phyloP scores from a whole-genome alignment of 352 stramenopile species.

The Globisporangium perplexum region DNA sequence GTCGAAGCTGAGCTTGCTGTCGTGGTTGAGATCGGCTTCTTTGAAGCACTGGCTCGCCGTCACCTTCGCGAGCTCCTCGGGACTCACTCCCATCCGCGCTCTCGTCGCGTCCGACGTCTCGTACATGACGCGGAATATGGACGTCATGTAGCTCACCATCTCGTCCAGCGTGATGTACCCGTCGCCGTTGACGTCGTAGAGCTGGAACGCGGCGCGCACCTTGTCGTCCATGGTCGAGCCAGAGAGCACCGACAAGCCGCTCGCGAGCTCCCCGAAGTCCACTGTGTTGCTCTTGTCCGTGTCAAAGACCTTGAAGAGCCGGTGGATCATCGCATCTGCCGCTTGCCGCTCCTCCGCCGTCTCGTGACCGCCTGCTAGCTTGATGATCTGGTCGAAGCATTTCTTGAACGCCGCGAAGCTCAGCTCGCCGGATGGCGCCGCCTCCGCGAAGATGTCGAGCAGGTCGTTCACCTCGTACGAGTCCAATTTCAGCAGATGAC shows the following conservation, averaged over 20 bases:
- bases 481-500: slow-evolving; percentile 76
- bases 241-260: slow-evolving; percentile 77
- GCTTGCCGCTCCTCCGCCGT: slow-evolving; percentile 65
- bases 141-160: slow-evolving; percentile 87
- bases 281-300: slow-evolving; percentile 81
- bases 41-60: slow-evolving; percentile 85
- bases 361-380: slow-evolving; percentile 65
- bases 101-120: slow-evolving; percentile 77
- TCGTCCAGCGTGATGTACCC: slow-evolving; percentile 83
- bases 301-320: slow-evolving; percentile 84
- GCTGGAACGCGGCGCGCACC: slow-evolving; percentile 75
- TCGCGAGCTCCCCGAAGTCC: slow-evolving; percentile 83
- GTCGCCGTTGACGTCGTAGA: slow-evolving; percentile 85
- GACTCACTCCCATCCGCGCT: slow-evolving; percentile 63
- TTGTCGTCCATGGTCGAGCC: slow-evolving; percentile 86
- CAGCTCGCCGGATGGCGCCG: slow-evolving; percentile 68
- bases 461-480: slow-evolving; percentile 86
- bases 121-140: slow-evolving; percentile 89
- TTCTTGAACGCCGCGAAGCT: slow-evolving; percentile 82
- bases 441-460: slow-evolving; percentile 85
- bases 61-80: slow-evolving; percentile 72
- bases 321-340: slow-evolving; percentile 72
- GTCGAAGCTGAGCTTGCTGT: slow-evolving; percentile 85
- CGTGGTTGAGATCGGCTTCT: slow-evolving; percentile 75
- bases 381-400: slow-evolving; percentile 86